A percentile compares a stretch with the other conserved stretches of the same genome.
These are phyloP conservation scores for Thraustochytrium striatum DNA, from an alignment of 352 stramenopile genomes.

Conservation along the genomic window DNA sequence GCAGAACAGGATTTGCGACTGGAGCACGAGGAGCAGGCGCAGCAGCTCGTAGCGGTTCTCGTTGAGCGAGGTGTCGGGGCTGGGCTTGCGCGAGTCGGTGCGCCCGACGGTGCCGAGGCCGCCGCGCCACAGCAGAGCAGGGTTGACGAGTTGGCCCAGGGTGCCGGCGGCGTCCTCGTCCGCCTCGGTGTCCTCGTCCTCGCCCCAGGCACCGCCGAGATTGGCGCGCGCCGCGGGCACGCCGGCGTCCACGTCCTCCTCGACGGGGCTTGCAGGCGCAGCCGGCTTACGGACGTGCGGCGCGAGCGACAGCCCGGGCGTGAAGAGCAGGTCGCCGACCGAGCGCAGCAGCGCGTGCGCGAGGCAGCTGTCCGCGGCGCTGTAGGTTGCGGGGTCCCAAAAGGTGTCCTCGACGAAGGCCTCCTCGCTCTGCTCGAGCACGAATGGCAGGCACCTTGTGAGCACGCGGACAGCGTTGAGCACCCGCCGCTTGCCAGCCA, in stretches of 20 bases:
- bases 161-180: not conserved
- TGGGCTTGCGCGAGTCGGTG: not conserved
- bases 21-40: conserved; percentile 83
- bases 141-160: not conserved
- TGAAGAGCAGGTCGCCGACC: conserved; percentile 4
- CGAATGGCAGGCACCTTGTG: conserved; percentile 9
- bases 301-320: conserved; percentile 15
- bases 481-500: too few relatives aligned
- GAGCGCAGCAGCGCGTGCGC: not conserved
- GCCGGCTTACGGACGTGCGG: not conserved
- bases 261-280: too few relatives aligned
- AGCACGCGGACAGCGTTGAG: conserved; percentile 18
- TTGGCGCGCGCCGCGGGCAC: too few relatives aligned
- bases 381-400: not conserved
- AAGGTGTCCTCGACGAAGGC: not conserved
- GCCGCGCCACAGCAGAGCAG: not conserved
- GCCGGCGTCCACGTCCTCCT: too few relatives aligned
- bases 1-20: conserved; percentile 92
- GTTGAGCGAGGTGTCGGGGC: conserved; percentile 54
- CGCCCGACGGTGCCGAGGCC: conserved; percentile 6
- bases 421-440: not conserved
- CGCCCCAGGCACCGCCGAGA: too few relatives aligned
- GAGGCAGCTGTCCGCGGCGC: not conserved
- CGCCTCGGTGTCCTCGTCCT: not conserved
- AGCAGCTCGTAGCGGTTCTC: conserved; percentile 93